These are phyloP conservation scores for Cladosporium sp. DNA, from an alignment of 2,329 filamentous ascomycete genomes.

Conservation along the genomic window DNA sequence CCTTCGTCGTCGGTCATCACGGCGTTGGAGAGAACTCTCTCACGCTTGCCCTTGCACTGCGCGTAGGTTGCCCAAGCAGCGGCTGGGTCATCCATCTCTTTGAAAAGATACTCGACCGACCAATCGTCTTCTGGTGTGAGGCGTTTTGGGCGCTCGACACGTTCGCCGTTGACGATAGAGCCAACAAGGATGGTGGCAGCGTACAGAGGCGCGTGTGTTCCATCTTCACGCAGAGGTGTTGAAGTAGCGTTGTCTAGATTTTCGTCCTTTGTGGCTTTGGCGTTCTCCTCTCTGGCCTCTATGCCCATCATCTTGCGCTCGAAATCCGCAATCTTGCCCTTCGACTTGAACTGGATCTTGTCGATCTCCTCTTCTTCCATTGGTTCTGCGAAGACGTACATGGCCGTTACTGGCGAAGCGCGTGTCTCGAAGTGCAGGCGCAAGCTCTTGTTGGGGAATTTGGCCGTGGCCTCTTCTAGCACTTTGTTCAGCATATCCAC, in stretches of 20 bases:
- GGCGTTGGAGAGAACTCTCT: constrained; percentile 41
- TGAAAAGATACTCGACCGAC: constrained; percentile 76
- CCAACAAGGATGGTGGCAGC: constrained; percentile 71
- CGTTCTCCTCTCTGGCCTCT: constrained; percentile 13
- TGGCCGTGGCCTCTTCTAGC: constrained; percentile 70
- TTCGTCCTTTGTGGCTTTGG: constrained; percentile 5
- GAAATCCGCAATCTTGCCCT: constrained; percentile 66
- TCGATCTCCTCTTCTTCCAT: constrained; percentile 72
- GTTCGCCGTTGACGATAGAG: constrained; percentile 68
- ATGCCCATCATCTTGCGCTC: constrained; percentile 52
- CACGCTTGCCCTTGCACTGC: constrained; percentile 58
- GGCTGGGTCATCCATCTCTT: constrained; percentile 54
- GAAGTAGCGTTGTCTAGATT: constrained; percentile 23
- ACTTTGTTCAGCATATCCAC: constrained; percentile 76
- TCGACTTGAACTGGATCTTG: constrained; percentile 68
- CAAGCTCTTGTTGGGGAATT: constrained; percentile 64
- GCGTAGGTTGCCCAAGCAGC: constrained; percentile 57
- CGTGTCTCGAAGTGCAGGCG: constrained; percentile 49
- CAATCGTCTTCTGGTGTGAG: constrained; percentile 56
- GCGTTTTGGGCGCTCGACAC: constrained; percentile 60
- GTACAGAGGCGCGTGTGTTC: constrained; percentile 48
- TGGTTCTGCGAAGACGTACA: constrained; percentile 90
- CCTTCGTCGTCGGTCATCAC: background rate
- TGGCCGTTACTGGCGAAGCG: constrained; percentile 40
- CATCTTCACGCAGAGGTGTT: constrained; percentile 15